Evolutionary conservation across 1,284 basidiomycete genomes (phyloP).

Genomic region (Pulchroboletus neoregius): DNA sequence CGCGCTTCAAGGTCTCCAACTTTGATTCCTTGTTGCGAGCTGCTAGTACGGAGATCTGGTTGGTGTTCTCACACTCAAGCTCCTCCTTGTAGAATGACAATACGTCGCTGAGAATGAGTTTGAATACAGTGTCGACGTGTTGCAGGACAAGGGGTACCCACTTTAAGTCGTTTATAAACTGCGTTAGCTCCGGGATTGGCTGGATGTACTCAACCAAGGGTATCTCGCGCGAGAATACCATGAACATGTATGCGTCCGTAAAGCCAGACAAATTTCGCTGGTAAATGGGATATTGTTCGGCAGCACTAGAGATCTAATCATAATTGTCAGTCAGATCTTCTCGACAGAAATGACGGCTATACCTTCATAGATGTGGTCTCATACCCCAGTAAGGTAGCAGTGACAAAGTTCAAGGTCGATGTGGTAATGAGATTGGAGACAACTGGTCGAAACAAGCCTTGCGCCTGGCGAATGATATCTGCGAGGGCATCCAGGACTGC

Average conservation of each 20-base stretch:
- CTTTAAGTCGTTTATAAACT: slow-evolving; percentile 29
- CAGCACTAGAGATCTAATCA: slow-evolving; percentile 11
- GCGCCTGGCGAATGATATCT: slow-evolving; percentile 19
- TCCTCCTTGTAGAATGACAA: slow-evolving; percentile 14
- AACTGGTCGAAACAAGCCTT: slow-evolving; percentile 13
- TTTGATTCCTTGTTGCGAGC: slow-evolving; percentile 16
- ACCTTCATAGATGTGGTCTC: slow-evolving; percentile 24
- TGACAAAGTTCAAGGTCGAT: slow-evolving; percentile 27
- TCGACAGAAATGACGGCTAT: not conserved
- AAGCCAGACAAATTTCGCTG: slow-evolving; percentile 28
- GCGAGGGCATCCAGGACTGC: slow-evolving; percentile 28
- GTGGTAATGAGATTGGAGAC: slow-evolving; percentile 25
- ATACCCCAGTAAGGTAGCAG: slow-evolving; percentile 28
- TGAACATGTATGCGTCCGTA: slow-evolving; percentile 22
- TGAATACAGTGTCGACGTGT: not conserved
- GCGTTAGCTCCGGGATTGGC: slow-evolving; percentile 25
- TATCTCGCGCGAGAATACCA: slow-evolving; percentile 28
- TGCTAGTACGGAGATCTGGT: slow-evolving; percentile 28
- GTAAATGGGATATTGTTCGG: slow-evolving; percentile 27
- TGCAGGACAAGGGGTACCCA: slow-evolving; percentile 10
- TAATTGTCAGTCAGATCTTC: slow-evolving; percentile 2
- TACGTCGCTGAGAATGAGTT: slow-evolving; percentile 27
- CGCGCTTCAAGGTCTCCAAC: slow-evolving; percentile 18
- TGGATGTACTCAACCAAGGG: slow-evolving; percentile 26
- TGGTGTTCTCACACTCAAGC: slow-evolving; percentile 27